Percentiles rank a stretch among this genome's conserved stretches.
phyloP scores from a whole-genome alignment of 345 rosid genomes.

The Sonneratia caseolaris region DNA sequence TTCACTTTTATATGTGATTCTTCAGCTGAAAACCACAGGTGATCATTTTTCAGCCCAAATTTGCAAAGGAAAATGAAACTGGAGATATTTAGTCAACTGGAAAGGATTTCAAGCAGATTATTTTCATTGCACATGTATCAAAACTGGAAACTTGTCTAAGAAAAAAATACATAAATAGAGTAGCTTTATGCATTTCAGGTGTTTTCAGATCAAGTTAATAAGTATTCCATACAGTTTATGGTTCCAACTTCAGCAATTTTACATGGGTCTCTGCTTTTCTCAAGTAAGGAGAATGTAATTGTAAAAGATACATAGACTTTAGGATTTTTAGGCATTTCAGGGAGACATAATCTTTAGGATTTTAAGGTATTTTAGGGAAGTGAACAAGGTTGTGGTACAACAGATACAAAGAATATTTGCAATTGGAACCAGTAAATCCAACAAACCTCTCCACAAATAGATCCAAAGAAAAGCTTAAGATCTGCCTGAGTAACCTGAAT shows the following conservation, averaged over 20 bases:
- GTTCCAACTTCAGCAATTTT: neutral
- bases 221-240: neutral
- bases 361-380: too few species aligned
- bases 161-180: too few species aligned
- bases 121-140: neutral
- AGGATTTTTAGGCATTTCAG: too few species aligned
- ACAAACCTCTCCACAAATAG: slow-evolving; percentile 37
- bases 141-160: neutral
- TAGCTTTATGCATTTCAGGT: neutral
- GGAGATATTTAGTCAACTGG: neutral
- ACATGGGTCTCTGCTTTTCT: neutral
- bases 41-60: neutral
- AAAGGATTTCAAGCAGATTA: neutral
- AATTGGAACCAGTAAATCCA: neutral
- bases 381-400: too few species aligned
- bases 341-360: too few species aligned
- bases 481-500: slow-evolving; percentile 32
- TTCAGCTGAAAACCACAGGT: neutral
- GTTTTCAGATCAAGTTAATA: neutral
- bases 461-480: slow-evolving; percentile 26
- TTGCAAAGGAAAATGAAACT: too few species aligned
- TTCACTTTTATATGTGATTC: neutral
- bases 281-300: neutral
- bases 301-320: too few species aligned
- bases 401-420: neutral